Evolutionary conservation across 1,284 basidiomycete genomes (phyloP).

Genomic region (Tylopilus sp.): DNA sequence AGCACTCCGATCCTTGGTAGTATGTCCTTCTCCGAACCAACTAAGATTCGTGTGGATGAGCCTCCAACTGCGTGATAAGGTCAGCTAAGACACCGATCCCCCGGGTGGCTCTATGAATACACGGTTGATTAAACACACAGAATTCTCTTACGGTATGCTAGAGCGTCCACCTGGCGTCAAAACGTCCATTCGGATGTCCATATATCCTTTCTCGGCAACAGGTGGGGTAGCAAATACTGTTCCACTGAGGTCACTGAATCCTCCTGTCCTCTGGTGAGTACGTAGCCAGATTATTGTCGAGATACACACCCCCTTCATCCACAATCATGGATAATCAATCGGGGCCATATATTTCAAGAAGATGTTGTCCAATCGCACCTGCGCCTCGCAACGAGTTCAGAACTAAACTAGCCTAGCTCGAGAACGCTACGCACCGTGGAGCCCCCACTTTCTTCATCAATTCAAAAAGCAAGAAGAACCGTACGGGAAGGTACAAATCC

Average conservation of each 20-base stretch:
- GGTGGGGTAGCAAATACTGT: slow-evolving; percentile 59
- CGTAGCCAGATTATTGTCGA: background rate
- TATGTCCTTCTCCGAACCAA: slow-evolving; percentile 46
- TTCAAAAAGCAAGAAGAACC: slow-evolving; percentile 74
- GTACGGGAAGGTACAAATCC: slow-evolving; percentile 64
- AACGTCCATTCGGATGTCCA: slow-evolving; percentile 66
- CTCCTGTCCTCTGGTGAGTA: slow-evolving; percentile 37
- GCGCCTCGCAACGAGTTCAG: slow-evolving; percentile 55
- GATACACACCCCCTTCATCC: slow-evolving; percentile 55
- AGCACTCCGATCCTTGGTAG: slow-evolving; percentile 39
- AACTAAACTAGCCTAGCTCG: slow-evolving; percentile 13
- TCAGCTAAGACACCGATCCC: slow-evolving; percentile 67
- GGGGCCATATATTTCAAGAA: slow-evolving; percentile 63
- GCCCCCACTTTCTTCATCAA: slow-evolving; percentile 76
- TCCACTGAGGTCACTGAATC: slow-evolving; percentile 48
- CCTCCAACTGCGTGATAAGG: slow-evolving; percentile 64
- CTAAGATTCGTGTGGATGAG: slow-evolving; percentile 52
- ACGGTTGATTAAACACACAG: background rate
- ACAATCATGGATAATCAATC: slow-evolving; percentile 68
- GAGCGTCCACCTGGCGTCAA: slow-evolving; percentile 75
- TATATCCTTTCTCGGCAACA: slow-evolving; percentile 74
- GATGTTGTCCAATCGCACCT: slow-evolving; percentile 52
- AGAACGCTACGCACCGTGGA: slow-evolving; percentile 47
- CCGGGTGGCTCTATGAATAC: slow-evolving; percentile 34
- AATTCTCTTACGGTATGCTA: slow-evolving; percentile 59